Evolutionary conservation across 1,284 basidiomycete species (phyloP).

Genomic region (Cryptococcus sp.): DNA sequence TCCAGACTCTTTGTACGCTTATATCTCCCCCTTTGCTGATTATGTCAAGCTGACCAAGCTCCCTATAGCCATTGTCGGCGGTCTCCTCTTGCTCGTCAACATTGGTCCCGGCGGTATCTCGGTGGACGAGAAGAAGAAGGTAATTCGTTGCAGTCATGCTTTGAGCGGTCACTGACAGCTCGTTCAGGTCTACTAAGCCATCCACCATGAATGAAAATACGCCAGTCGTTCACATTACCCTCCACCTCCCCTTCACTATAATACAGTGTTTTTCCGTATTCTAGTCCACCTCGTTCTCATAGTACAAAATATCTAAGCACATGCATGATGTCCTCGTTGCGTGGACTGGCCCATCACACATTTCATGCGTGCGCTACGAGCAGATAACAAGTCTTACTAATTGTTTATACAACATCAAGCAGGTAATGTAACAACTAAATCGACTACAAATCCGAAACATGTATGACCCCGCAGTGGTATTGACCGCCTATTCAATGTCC

Average conservation of each 20-base stretch:
- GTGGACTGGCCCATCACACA: no score
- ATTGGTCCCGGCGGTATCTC: conserved; percentile 97
- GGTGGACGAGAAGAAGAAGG: conserved; percentile 99
- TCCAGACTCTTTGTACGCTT: conserved; percentile 83
- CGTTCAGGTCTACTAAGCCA: conserved; percentile 19
- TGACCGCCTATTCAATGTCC: conserved; percentile 24
- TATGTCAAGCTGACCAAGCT: conserved; percentile 51
- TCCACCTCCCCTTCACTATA: no score
- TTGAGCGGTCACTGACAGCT: neutral
- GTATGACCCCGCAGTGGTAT: no score
- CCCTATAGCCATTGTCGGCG: conserved; percentile 80
- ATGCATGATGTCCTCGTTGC: conserved; percentile 2
- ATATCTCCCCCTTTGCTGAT: neutral
- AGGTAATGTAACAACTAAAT: neutral
- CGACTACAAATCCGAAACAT: neutral
- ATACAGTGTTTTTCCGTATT: neutral
- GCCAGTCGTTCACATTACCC: neutral
- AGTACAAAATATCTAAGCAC: neutral
- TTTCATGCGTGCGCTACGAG: neutral
- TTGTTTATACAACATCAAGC: no score
- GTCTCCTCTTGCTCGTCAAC: conserved; percentile 94
- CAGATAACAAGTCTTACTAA: no score
- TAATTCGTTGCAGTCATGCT: conserved; percentile 28
- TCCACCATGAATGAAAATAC: neutral
- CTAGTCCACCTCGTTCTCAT: no score